Evolutionary conservation across 1,139 yeast genomes (phyloP).

Genomic region (Hansenula sp.): DNA sequence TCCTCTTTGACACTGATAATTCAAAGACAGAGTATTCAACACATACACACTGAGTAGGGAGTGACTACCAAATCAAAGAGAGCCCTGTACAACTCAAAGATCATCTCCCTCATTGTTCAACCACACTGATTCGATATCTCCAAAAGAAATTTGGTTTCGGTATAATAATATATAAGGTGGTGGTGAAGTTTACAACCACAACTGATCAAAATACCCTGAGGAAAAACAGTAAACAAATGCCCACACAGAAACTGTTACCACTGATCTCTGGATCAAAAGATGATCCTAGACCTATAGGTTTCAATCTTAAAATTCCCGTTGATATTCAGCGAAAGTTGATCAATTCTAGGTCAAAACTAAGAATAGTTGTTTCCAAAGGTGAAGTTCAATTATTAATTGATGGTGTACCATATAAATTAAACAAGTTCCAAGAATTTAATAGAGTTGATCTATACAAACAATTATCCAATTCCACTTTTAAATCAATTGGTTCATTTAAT

Average conservation of each 20-base stretch:
- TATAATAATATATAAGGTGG: not conserved
- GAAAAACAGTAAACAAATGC: not conserved
- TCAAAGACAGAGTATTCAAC: too few relatives aligned
- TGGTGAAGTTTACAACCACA: too few relatives aligned
- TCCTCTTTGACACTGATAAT: too few relatives aligned
- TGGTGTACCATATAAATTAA: conserved; percentile 1
- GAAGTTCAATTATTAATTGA: conserved; percentile 7
- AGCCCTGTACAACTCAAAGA: too few relatives aligned
- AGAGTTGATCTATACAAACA: conserved; percentile 11
- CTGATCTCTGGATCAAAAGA: not conserved
- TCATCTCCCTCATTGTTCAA: not conserved
- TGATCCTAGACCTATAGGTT: conserved; percentile 4
- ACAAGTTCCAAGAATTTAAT: conserved; percentile 1
- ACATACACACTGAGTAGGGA: too few relatives aligned
- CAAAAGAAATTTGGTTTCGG: too few relatives aligned
- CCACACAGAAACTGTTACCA: not conserved
- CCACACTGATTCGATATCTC: not conserved
- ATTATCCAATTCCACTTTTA: conserved; percentile 11
- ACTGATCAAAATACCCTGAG: not conserved
- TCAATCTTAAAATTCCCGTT: conserved; percentile 3
- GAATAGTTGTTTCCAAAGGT: conserved; percentile 10
- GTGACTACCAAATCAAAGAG: too few relatives aligned
- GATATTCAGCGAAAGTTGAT: conserved; percentile 6
- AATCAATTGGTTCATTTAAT: conserved; percentile 8
- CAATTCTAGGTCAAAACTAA: conserved; percentile 2